Evolutionary conservation across 139 green algal genomes (phyloP).

Genomic region (Chlorella sp.): DNA sequence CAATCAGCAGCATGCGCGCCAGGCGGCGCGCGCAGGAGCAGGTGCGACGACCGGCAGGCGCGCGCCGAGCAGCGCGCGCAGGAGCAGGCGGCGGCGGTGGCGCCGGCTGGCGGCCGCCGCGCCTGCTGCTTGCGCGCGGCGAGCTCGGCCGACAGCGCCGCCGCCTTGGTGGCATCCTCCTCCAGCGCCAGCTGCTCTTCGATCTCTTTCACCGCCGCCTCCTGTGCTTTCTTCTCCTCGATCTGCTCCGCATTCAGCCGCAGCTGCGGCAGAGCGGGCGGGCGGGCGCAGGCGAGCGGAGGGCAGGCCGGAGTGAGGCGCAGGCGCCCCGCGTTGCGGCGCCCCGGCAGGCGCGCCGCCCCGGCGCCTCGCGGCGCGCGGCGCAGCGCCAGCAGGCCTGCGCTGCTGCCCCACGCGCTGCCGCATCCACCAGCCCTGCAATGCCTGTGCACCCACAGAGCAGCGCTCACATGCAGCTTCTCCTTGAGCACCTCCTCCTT

Average conservation of each 20-base stretch:
- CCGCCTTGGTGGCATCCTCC: constrained; percentile 43
- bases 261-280: constrained; percentile 49
- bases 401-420: background rate
- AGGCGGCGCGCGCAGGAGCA: no score
- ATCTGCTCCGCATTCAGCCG: constrained; percentile 61
- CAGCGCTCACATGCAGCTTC: constrained; percentile 56
- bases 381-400: background rate
- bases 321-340: background rate
- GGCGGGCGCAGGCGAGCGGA: background rate
- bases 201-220: constrained; percentile 47
- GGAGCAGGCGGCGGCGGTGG: no score
- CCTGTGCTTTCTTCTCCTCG: constrained; percentile 55
- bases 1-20: no score
- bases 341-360: background rate
- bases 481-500: constrained; percentile 69
- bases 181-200: constrained; percentile 45
- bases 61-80: no score
- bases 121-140: constrained; percentile 28
- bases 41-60: no score
- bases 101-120: no score
- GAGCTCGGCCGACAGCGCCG: constrained; percentile 39
- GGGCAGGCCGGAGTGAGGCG: background rate
- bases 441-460: background rate
- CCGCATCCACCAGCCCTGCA: background rate
- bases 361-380: background rate